Conservation (phyloP, 805 yeast species). For the Ogataea neopini region DNA sequence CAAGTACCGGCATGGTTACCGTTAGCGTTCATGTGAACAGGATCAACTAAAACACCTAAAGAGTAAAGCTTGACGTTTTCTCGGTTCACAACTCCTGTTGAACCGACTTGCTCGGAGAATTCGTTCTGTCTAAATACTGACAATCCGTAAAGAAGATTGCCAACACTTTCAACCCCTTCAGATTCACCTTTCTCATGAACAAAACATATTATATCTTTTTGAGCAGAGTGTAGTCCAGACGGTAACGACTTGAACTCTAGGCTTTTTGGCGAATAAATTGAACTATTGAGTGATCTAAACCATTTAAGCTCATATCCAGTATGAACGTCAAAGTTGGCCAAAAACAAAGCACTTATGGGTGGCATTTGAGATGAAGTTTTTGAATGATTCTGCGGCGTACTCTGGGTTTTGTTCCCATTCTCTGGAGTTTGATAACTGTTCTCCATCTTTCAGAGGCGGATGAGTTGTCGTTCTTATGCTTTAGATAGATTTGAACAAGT, state of each 20-base stretch:
- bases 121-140: conserved; percentile 50
- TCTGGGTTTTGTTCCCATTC: conserved; percentile 2
- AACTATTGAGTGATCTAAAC: conserved; percentile 36
- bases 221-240: conserved; percentile 61
- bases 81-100: conserved; percentile 36
- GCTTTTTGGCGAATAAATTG: conserved; percentile 37
- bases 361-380: conserved; percentile 15
- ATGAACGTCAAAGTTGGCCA: conserved; percentile 53
- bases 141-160: conserved; percentile 45
- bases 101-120: conserved; percentile 14
- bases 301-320: conserved; percentile 51
- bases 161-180: conserved; percentile 14
- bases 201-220: conserved; percentile 55
- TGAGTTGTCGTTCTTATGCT: neutral
- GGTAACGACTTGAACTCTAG: conserved; percentile 69
- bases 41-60: conserved; percentile 59
- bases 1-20: conserved; percentile 29
- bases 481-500: too few species aligned
- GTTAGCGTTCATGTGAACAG: conserved; percentile 25
- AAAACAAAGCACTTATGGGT: conserved; percentile 44
- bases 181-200: conserved; percentile 33
- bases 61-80: conserved; percentile 60
- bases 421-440: neutral
- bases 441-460: neutral
- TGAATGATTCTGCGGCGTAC: neutral